phyloP scores from a whole-genome alignment of 768 basidiomycete species.

The Mycena sanguinolenta region DNA sequence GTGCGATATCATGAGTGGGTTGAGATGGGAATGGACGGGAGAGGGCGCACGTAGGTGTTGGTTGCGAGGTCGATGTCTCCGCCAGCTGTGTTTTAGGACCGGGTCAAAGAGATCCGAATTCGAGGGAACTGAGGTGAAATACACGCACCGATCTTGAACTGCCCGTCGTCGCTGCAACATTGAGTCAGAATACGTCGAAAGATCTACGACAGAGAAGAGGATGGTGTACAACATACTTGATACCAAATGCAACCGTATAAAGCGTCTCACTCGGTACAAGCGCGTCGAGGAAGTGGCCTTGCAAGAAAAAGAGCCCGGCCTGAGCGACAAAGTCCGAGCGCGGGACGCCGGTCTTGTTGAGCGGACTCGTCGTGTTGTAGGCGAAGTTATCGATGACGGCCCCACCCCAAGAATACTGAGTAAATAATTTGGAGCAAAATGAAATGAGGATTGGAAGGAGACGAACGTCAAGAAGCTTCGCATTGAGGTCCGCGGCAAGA shows the following conservation, averaged over 20 bases:
- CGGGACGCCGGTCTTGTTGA: conserved; percentile 41
- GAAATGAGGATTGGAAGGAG: background rate
- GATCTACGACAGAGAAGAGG: background rate
- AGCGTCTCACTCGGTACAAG: conserved; percentile 45
- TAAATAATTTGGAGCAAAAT: background rate
- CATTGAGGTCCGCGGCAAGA: no score
- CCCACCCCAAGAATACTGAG: conserved; percentile 51
- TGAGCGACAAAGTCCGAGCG: conserved; percentile 47
- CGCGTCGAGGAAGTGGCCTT: conserved; percentile 46
- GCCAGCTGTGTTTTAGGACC: conserved; percentile 32
- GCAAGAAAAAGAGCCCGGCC: conserved; percentile 44
- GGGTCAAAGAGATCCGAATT: no score
- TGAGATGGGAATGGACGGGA: background rate
- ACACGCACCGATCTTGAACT: conserved; percentile 41
- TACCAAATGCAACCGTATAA: conserved; percentile 48
- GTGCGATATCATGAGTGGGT: background rate
- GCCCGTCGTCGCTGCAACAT: conserved; percentile 42
- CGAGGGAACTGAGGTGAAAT: background rate
- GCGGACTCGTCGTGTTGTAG: conserved; percentile 48
- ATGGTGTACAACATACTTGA: conserved; percentile 43
- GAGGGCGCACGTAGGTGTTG: conserved; percentile 40
- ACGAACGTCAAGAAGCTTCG: conserved; percentile 47
- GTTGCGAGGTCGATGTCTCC: conserved; percentile 41
- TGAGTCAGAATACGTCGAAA: background rate
- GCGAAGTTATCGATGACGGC: conserved; percentile 51